phyloP scores from a whole-genome alignment of 805 yeast species.

The Metschnikowia matae region DNA sequence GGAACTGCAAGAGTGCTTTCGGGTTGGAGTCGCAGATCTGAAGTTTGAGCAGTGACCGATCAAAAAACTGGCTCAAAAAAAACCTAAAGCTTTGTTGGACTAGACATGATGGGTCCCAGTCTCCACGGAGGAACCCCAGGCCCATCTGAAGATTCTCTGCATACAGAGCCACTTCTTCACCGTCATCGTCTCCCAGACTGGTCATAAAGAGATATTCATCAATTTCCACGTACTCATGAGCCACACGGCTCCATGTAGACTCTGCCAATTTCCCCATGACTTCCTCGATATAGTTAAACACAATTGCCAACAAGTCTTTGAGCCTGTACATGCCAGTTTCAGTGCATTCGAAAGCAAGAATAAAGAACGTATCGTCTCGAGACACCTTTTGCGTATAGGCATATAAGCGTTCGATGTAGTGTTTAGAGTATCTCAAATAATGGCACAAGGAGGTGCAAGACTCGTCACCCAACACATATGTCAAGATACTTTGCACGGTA shows the following conservation, averaged over 20 bases:
- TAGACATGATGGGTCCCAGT: not conserved
- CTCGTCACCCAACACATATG: constrained; percentile 63
- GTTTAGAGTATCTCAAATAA: constrained; percentile 26
- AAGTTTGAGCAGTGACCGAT: not conserved
- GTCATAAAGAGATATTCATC: constrained; percentile 42
- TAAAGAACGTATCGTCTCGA: constrained; percentile 35
- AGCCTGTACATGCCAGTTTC: constrained; percentile 41
- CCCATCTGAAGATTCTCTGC: constrained; percentile 9
- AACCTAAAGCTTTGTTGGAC: not conserved
- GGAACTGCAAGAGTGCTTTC: not conserved
- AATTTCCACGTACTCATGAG: constrained; percentile 47
- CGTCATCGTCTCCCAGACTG: constrained; percentile 15
- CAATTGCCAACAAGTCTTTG: constrained; percentile 25
- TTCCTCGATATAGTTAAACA: constrained; percentile 29
- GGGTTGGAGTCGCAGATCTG: not conserved
- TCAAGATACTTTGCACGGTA: constrained; percentile 44
- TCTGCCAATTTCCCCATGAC: constrained; percentile 1
- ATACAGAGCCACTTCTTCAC: constrained; percentile 9
- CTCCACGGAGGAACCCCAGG: not conserved
- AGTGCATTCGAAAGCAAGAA: constrained; percentile 50
- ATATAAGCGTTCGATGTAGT: constrained; percentile 33
- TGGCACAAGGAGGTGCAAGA: constrained; percentile 46
- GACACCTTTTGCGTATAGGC: constrained; percentile 43
- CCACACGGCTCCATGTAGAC: constrained; percentile 31
- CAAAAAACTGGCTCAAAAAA: constrained; percentile 1